Conservation (phyloP, 345 rosid genomes). For the Corymbia maculata region DNA sequence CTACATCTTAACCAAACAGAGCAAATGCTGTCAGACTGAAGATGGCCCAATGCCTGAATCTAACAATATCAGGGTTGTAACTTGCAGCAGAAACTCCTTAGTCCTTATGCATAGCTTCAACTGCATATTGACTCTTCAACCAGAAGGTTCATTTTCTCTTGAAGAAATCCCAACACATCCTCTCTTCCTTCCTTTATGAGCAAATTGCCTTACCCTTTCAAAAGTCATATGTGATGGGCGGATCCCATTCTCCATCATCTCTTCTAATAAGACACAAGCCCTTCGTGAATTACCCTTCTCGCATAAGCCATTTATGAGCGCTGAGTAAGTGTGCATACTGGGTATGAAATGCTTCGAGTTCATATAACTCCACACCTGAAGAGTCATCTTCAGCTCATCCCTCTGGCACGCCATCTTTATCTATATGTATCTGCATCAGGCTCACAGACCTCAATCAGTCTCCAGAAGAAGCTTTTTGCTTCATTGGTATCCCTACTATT, state of each 20-base stretch:
- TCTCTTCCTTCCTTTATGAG: conserved; percentile 78
- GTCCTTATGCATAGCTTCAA: not conserved
- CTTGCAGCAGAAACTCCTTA: not conserved
- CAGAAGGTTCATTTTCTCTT: conserved; percentile 57
- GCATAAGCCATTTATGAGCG: conserved; percentile 72
- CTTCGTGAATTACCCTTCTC: conserved; percentile 31
- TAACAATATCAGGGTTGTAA: not conserved
- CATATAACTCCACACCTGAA: conserved; percentile 79
- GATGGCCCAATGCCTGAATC: not conserved
- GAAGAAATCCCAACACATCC: conserved; percentile 78
- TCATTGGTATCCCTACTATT: conserved; percentile 52
- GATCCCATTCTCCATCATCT: conserved; percentile 87
- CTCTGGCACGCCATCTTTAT: conserved; percentile 77
- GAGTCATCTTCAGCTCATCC: conserved; percentile 41
- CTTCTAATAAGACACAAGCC: conserved; percentile 70
- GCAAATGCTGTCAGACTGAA: not conserved
- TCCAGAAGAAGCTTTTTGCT: conserved; percentile 55
- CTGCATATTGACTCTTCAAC: conserved; percentile 77
- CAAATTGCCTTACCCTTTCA: conserved; percentile 61
- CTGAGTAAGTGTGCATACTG: conserved; percentile 73
- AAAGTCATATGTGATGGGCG: conserved; percentile 61
- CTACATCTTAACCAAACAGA: not conserved
- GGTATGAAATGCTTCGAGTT: conserved; percentile 57
- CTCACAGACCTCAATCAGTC: conserved; percentile 66
- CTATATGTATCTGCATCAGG: conserved; percentile 86